Conservation (phyloP, 352 stramenopile genomes). For the Pseudoperonospora humuli region DNA sequence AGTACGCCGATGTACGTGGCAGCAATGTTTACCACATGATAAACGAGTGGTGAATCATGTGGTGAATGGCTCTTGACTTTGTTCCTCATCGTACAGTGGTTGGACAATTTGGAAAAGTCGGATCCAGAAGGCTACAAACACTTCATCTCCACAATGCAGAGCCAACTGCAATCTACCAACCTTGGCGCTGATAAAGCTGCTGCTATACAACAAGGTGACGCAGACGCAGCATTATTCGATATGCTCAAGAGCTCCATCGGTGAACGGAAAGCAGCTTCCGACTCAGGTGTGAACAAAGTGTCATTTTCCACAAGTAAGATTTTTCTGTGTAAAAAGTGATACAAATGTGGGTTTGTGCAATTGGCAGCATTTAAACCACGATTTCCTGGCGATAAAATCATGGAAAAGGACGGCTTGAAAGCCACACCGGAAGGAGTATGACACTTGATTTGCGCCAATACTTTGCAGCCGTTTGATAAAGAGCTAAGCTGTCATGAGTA, state of each 20-base stretch:
- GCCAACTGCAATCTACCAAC: conserved; percentile 35
- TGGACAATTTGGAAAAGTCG: conserved; percentile 63
- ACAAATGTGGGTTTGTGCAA: background rate
- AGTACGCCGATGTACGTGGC: conserved; percentile 56
- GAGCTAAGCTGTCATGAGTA: background rate
- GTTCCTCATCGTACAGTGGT: conserved; percentile 32
- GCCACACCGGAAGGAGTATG: conserved; percentile 53
- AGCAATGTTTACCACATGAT: background rate
- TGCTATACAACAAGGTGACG: conserved; percentile 11
- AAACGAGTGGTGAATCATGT: background rate
- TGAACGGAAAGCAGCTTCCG: conserved; percentile 1
- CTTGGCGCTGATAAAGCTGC: background rate
- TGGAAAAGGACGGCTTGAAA: conserved; percentile 47
- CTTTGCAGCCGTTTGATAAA: background rate
- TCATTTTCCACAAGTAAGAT: too few relatives aligned
- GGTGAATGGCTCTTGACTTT: background rate
- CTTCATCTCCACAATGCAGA: conserved; percentile 59
- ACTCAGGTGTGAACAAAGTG: conserved; percentile 21
- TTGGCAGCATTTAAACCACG: conserved; percentile 40
- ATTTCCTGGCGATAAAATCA: conserved; percentile 71
- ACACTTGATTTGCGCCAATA: background rate
- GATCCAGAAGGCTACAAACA: conserved; percentile 59
- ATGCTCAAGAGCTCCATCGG: conserved; percentile 33
- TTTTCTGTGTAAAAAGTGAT: too few relatives aligned
- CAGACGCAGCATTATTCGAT: conserved; percentile 41